Percentiles rank a stretch among this genome's conserved stretches.
Evolutionary conservation across 2,329 filamentous ascomycete species (phyloP).

Genomic region (Nemania serpens): DNA sequence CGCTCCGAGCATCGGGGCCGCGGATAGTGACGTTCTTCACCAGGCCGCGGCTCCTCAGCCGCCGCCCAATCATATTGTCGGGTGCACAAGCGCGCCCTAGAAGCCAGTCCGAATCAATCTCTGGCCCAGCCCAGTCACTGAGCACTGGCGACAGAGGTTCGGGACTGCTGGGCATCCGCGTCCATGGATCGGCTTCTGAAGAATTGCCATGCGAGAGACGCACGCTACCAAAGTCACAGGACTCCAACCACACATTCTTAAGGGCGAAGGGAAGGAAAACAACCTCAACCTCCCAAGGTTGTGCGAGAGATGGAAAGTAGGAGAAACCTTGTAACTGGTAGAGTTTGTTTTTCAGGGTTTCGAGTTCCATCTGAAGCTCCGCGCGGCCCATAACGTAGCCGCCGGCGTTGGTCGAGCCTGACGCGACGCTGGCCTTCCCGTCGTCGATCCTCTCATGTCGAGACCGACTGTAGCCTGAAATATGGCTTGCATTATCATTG

Average conservation of each 20-base stretch:
- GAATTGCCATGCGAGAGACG: slow-evolving; percentile 38
- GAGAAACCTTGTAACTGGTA: slow-evolving; percentile 58
- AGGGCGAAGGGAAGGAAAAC: slow-evolving; percentile 74
- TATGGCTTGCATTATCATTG: slow-evolving; percentile 51
- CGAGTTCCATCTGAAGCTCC: slow-evolving; percentile 56
- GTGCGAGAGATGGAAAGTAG: slow-evolving; percentile 62
- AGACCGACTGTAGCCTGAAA: slow-evolving; percentile 44
- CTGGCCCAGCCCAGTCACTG: slow-evolving; percentile 53
- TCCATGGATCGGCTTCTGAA: slow-evolving; percentile 56
- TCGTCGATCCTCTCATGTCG: slow-evolving; percentile 48
- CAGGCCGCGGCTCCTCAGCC: slow-evolving; percentile 76
- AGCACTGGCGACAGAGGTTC: slow-evolving; percentile 55
- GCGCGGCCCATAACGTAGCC: slow-evolving; percentile 47
- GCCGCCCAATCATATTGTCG: slow-evolving; percentile 66
- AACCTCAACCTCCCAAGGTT: slow-evolving; percentile 77
- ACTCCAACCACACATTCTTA: slow-evolving; percentile 59
- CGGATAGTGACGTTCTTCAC: slow-evolving; percentile 66
- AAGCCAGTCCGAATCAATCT: slow-evolving; percentile 63
- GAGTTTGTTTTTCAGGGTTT: slow-evolving; percentile 55
- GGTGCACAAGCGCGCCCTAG: slow-evolving; percentile 70
- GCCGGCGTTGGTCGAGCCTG: slow-evolving; percentile 50
- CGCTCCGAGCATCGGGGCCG: slow-evolving; percentile 68
- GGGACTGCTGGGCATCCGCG: slow-evolving; percentile 56
- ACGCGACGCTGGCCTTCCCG: slow-evolving; percentile 52
- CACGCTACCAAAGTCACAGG: slow-evolving; percentile 52